Base-by-base conservation (phyloP, 805 yeast species). In the Komagataella pseudopastoris region DNA sequence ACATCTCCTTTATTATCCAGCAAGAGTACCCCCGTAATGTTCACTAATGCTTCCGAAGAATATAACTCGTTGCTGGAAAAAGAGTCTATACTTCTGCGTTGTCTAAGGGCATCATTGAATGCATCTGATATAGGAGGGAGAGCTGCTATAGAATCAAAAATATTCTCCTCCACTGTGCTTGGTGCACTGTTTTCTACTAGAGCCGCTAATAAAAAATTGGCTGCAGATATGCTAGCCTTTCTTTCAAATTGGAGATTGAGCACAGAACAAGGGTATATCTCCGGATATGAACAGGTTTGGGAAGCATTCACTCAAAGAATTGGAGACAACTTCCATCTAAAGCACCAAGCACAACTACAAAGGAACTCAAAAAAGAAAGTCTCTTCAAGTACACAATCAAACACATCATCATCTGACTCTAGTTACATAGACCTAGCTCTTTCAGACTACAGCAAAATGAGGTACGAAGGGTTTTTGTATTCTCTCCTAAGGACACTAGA, bases 131-230 rank as follows among this genome's bases (percentile, higher is more conserved):
- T 75, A 50, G 95, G 91, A 18, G 88, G 88, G 0, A 82, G 78
- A 53, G 75, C 84, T 57, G 82, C 88, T 1, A 62, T 68, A 58
- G 74, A 68, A 55, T 77, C 77, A 7, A 72, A 71, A 49, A 62
- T 77, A 14, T 75, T 81, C 58, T 71, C 87, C 22, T 81, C 78
- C 23, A 81, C 96, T 0, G 76, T 93, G 3, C 70, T 89, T 4
- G 84, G 88, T 30, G 90, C 95, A 1, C 69, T 93, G 50, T 70
- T 85, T 16, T 88, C 96, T 6, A 82, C 90, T 0, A 76, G 84
- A 53, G 72, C 90, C 46, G 74, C 83, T n/a, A 88, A 96, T 1
- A 73, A 96, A 57, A 85, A 83, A 59, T 71, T 84, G 53, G 95
- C 93, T 2, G 83, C 93, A 2, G 97, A 93, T 57, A 79, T 91